Base-by-base conservation (phyloP, 495 filamentous ascomycete species). In the Aspergillus conjunctus region DNA sequence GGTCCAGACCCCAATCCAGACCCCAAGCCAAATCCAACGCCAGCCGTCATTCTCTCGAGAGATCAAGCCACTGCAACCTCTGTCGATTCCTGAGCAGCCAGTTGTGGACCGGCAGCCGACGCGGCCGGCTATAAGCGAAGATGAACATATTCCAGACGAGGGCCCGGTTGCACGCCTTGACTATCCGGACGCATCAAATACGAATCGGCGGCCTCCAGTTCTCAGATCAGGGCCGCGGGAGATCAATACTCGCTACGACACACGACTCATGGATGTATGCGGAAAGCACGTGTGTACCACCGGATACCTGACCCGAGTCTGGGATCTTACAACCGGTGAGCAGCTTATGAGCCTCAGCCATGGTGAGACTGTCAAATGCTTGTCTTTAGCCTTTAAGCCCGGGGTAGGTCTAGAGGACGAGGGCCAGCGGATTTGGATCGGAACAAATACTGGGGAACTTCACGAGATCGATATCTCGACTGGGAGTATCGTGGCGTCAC, bases 221-320 rank as follows among this genome's bases (percentile, higher is more conserved):
- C 85, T 89, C 61, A 87, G 83, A 68, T 78, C 85, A 22, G 88
- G 90, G 0, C 83, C 83, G 1, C 80, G 76, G 18, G 88, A 93
- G 61, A 97, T 98, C 53, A 70, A 77, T n/a, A 93, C 90, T 1
- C 88, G 89, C 60, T 86, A 91, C 66, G 93, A 98, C 62, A 90
- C 91, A 8, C 85, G 89, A 17, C 76, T 92, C 33, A 85, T 96
- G 69, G 93, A 91, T 60, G 87, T 94, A 39, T 96, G 89, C 69
- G 95, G 93, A 12, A 87, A 91, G 61, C 88, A 89, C 58, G 88
- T 92, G 14, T 96, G 91, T 70, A 93, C 93, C 1, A 88, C 87
- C 11, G 93, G 92, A 10, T 87, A 89, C 59, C 76, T 91, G 49
- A 97, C 94, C 7, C 83, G 90, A 59, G 90, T 90, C 0, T 98